phyloP scores from a whole-genome alignment of 257 asterid species.

The Paulownia fortunei region DNA sequence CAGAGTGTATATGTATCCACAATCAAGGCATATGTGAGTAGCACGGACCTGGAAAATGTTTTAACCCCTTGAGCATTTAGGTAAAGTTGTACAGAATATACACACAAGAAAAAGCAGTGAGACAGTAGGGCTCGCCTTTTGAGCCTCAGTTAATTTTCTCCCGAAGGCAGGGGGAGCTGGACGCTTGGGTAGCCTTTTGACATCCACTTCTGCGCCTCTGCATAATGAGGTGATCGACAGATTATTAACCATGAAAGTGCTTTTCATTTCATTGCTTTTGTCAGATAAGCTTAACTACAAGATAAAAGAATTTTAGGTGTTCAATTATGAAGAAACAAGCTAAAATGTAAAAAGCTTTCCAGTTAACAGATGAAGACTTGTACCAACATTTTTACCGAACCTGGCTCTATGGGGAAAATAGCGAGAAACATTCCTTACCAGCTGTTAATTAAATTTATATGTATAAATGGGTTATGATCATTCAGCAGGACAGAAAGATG shows the following conservation, averaged over 20 bases:
- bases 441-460: no score
- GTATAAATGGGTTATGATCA: no score
- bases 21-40: slow-evolving; percentile 95
- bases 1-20: slow-evolving; percentile 91
- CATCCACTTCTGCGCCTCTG: slow-evolving; percentile 91
- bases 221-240: slow-evolving; percentile 4
- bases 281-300: background rate
- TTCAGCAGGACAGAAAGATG: no score
- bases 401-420: no score
- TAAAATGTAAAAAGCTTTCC: background rate
- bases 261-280: background rate
- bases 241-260: slow-evolving; percentile 5
- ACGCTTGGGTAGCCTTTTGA: slow-evolving; percentile 84
- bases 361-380: no score
- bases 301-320: background rate
- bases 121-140: slow-evolving; percentile 62
- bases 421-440: no score
- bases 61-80: background rate
- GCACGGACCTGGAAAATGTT: slow-evolving; percentile 72
- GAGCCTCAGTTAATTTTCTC: slow-evolving; percentile 80
- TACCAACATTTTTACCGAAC: no score
- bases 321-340: background rate
- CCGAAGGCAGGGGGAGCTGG: slow-evolving; percentile 98
- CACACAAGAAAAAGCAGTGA: background rate
- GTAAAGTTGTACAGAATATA: background rate